phyloP scores from a whole-genome alignment of 225 moss, liverwort and hornwort species.

The Bryoerythrophyllum caledonicum region DNA sequence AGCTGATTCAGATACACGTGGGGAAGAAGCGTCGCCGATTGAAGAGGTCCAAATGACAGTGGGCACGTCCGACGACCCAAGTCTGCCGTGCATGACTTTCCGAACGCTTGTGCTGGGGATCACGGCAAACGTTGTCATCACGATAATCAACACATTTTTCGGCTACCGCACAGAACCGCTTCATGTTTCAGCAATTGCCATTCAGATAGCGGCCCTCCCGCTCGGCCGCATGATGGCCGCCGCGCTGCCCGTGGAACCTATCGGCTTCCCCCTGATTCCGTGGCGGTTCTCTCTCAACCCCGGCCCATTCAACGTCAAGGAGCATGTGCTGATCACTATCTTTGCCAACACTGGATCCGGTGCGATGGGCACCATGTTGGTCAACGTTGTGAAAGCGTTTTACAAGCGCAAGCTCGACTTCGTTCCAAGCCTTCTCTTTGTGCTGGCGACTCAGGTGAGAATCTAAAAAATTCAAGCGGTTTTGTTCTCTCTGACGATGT shows the following conservation, averaged over 20 bases:
- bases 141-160: slow-evolving; percentile 61
- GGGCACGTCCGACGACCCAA: slow-evolving; percentile 43
- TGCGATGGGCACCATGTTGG: slow-evolving; percentile 45
- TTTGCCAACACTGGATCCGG: slow-evolving; percentile 60
- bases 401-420: slow-evolving; percentile 51
- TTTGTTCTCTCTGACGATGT: not conserved
- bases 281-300: slow-evolving; percentile 59
- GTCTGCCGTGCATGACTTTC: slow-evolving; percentile 45
- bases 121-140: slow-evolving; percentile 34
- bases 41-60: slow-evolving; percentile 57
- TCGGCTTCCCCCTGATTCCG: slow-evolving; percentile 27
- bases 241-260: slow-evolving; percentile 34
- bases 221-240: slow-evolving; percentile 60
- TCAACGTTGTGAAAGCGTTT: slow-evolving; percentile 61
- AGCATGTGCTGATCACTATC: slow-evolving; percentile 63
- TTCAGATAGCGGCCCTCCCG: slow-evolving; percentile 54
- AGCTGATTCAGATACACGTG: not conserved
- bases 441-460: slow-evolving; percentile 63
- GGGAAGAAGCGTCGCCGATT: slow-evolving; percentile 26
- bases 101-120: slow-evolving; percentile 38
- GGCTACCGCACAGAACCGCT: slow-evolving; percentile 58
- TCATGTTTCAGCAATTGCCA: slow-evolving; percentile 47
- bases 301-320: slow-evolving; percentile 66
- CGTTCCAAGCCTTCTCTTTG: slow-evolving; percentile 48
- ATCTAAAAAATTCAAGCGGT: not conserved